A percentile compares a stretch with the other conserved stretches of the same genome.
These are phyloP conservation scores for Wickerhamiella allomyrinae DNA, from an alignment of 805 yeast genomes.

Conservation along the genomic window DNA sequence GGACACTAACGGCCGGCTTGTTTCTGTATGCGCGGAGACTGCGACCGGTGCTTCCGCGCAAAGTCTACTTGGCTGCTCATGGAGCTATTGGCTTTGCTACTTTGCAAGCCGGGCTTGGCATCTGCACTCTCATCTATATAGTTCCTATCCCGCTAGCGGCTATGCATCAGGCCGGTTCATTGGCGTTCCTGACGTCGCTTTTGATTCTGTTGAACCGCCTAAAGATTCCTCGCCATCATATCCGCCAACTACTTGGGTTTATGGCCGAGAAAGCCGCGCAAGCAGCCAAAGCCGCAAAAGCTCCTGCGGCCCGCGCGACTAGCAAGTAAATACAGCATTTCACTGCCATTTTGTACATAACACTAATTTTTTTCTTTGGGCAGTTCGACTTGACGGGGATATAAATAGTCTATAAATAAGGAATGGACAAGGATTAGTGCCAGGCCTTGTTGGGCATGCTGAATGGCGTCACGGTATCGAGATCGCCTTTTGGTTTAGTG, in stretches of 20 bases:
- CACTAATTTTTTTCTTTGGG: no score
- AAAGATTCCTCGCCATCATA: slow-evolving; percentile 37
- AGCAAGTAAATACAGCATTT: no score
- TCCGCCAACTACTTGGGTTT: slow-evolving; percentile 13
- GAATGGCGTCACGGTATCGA: slow-evolving; percentile 8
- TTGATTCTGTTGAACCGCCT: slow-evolving; percentile 45
- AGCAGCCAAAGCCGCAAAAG: not conserved
- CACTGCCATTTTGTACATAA: no score
- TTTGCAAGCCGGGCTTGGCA: slow-evolving; percentile 75
- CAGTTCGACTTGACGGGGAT: no score
- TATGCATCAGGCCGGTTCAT: slow-evolving; percentile 92
- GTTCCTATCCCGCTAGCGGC: slow-evolving; percentile 93
- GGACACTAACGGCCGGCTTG: slow-evolving; percentile 50
- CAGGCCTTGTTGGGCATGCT: slow-evolving; percentile 10
- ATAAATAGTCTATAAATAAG: slow-evolving; percentile 1
- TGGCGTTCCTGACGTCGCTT: slow-evolving; percentile 73
- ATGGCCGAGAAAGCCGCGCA: slow-evolving; percentile 12
- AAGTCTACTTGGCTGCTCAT: slow-evolving; percentile 29
- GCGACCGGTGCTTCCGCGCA: slow-evolving; percentile 38
- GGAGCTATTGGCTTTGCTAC: slow-evolving; percentile 71
- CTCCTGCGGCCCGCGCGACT: slow-evolving; percentile 1
- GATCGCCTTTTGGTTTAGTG: slow-evolving; percentile 1
- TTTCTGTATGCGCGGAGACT: slow-evolving; percentile 53
- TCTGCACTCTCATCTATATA: slow-evolving; percentile 66
- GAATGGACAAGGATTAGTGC: slow-evolving; percentile 2